Conservation (phyloP, 2,329 filamentous ascomycete genomes). For the Cordyceps tenuipes region DNA sequence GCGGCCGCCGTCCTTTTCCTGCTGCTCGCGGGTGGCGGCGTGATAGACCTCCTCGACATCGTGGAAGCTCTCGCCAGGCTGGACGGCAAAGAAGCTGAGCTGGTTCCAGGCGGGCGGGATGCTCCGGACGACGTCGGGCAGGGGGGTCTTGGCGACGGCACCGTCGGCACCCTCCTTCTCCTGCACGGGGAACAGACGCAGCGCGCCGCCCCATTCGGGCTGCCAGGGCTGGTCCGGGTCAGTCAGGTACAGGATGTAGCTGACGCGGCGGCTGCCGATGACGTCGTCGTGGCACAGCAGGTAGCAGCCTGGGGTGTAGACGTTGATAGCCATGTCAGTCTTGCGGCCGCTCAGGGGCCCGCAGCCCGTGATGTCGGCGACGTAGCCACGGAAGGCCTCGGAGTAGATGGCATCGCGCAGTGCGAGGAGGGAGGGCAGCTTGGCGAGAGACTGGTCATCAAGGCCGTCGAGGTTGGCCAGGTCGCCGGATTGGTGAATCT, state of each 20-base stretch:
- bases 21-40: constrained; percentile 48
- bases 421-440: constrained; percentile 79
- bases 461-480: constrained; percentile 93
- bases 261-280: constrained; percentile 90
- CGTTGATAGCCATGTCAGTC: constrained; percentile 98
- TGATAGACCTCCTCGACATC: constrained; percentile 97
- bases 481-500: constrained; percentile 97
- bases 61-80: constrained; percentile 97
- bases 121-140: constrained; percentile 66
- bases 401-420: constrained; percentile 96
- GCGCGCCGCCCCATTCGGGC: constrained; percentile 82
- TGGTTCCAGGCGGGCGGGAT: constrained; percentile 97
- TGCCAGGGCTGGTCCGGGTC: constrained; percentile 90
- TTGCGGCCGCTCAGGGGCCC: constrained; percentile 85
- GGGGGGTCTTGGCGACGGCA: constrained; percentile 68
- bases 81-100: constrained; percentile 94
- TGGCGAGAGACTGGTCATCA: constrained; percentile 74
- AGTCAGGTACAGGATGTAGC: constrained; percentile 93
- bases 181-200: constrained; percentile 73
- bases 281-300: constrained; percentile 97
- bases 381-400: constrained; percentile 76
- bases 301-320: constrained; percentile 94
- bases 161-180: constrained; percentile 55
- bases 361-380: constrained; percentile 76
- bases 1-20: constrained; percentile 61